Evolutionary conservation across 1,284 basidiomycete species (phyloP).

Genomic region (Cutaneotrichosporon arboriforme): DNA sequence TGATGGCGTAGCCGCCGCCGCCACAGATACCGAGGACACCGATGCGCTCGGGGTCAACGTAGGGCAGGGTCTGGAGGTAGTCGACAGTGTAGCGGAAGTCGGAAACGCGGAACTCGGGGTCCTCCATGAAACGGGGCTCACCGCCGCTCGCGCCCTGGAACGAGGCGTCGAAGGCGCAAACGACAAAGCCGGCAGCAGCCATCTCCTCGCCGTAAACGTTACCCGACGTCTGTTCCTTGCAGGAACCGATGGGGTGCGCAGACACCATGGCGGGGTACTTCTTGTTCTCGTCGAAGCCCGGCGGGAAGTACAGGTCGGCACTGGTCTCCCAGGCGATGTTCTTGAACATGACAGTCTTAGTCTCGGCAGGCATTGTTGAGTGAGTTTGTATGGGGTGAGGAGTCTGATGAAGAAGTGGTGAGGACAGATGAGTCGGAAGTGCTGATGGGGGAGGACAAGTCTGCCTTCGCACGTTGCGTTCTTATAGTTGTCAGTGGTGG

Average conservation of each 20-base stretch:
- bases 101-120: constrained; percentile 3
- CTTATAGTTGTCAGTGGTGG: no score
- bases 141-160: constrained; percentile 9
- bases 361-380: no score
- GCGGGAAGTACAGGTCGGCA: constrained; percentile 3
- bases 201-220: constrained; percentile 5
- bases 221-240: constrained; percentile 14
- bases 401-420: no score
- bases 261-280: constrained; percentile 5
- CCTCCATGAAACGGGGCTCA: constrained; percentile 6
- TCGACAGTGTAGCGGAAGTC: constrained; percentile 9
- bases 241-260: constrained; percentile 4
- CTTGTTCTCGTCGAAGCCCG: constrained; percentile 7
- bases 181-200: constrained; percentile 4
- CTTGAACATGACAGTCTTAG: background rate
- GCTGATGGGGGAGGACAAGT: no score
- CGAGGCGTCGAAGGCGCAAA: constrained; percentile 6
- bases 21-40: constrained; percentile 9
- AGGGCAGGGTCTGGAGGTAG: constrained; percentile 8
- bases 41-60: constrained; percentile 9
- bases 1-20: constrained; percentile 5
- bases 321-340: constrained; percentile 4
- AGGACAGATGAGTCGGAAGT: no score
- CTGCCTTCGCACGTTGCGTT: no score
- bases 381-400: no score